Evolutionary conservation across 306 rosid genomes (phyloP), one percentile per base, ranked within the genome.

Genomic region (Begonia loranthoides): DNA sequence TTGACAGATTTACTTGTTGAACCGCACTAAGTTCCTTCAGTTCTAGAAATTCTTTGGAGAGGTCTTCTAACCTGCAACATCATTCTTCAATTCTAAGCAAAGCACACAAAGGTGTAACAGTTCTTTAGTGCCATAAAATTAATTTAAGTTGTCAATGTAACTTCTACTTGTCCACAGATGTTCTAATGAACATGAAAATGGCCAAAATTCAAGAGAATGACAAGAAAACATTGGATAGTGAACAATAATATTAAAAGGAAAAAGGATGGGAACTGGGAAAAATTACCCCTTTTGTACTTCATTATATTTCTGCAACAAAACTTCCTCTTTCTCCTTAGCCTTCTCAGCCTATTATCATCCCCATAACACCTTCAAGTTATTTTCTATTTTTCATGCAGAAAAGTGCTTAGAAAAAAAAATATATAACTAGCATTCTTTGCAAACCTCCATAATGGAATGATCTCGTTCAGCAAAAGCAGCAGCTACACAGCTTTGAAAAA

Each of bases 391-490:
- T 51, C 49, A 62, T 55, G 45, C 45, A 57, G 22, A 34, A 43
- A 46, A 14, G 41, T 12, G 48, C 47, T 43, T 2, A 43, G 17
- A 36, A 55, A 45, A 44, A 36, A 56, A 39, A 38, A 53, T 14
- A 13, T 15, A 49, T 24, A 41, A 41, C 63, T 52, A 5, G 49
- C 43, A 51, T 13, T 45, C 50, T 13, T 41, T 54, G 45, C 58
- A 60, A 15, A 90, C 99, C 99, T 90, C 95, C 77, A 86, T 80
- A 39, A 86, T 70, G 45, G 95, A 82, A 61, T 80, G 69, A 73
- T 90, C 99, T 66, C 96, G 87, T 76, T 86, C 99, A 41, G 96
- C 76, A 67, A 90, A 90, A 39, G 95, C 99, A 62, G 95, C 68
- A 66, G 95, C 99, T 40, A 90, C 92, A 45, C 99, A 90, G 52